Conservation (phyloP, 2,329 filamentous ascomycete genomes). For the Fusarium tanahbumbuense region DNA sequence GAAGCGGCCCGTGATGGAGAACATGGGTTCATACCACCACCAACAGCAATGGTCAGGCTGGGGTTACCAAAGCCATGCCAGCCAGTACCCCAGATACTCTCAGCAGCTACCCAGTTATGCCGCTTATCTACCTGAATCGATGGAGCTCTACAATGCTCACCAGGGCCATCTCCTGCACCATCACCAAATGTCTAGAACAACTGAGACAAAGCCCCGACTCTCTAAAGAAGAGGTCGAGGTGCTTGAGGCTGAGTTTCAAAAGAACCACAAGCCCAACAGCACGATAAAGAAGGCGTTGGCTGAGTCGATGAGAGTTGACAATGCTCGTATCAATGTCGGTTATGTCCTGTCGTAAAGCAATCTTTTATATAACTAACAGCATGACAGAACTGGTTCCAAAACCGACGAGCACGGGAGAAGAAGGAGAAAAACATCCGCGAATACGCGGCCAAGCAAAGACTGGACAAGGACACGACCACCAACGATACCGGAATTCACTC, state of each 20-base stretch:
- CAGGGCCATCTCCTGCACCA: conserved; percentile 53
- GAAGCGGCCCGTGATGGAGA: conserved; percentile 38
- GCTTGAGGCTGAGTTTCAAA: conserved; percentile 70
- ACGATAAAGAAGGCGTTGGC: conserved; percentile 70
- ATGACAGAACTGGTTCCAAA: conserved; percentile 75
- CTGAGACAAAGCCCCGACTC: conserved; percentile 64
- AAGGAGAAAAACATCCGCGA: conserved; percentile 67
- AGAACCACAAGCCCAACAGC: conserved; percentile 73
- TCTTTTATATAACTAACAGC: conserved; percentile 48
- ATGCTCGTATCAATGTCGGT: conserved; percentile 71
- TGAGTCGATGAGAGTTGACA: conserved; percentile 71
- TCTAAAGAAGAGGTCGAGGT: conserved; percentile 70
- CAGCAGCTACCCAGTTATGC: conserved; percentile 52
- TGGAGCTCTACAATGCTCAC: conserved; percentile 54
- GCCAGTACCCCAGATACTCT: conserved; percentile 49
- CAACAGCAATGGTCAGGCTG: conserved; percentile 53
- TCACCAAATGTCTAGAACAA: conserved; percentile 55
- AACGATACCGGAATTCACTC: conserved; percentile 44
- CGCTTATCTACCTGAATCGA: conserved; percentile 53
- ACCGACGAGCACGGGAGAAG: conserved; percentile 73
- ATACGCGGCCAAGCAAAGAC: conserved; percentile 54
- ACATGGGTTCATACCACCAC: conserved; percentile 52
- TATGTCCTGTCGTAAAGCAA: not conserved
- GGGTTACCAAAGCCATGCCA: conserved; percentile 48
- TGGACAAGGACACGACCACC: conserved; percentile 50